Percentiles rank a stretch among this genome's conserved stretches.
phyloP scores from a whole-genome alignment of 2,329 filamentous ascomycete genomes.

The Exophiala dermatitidis region DNA sequence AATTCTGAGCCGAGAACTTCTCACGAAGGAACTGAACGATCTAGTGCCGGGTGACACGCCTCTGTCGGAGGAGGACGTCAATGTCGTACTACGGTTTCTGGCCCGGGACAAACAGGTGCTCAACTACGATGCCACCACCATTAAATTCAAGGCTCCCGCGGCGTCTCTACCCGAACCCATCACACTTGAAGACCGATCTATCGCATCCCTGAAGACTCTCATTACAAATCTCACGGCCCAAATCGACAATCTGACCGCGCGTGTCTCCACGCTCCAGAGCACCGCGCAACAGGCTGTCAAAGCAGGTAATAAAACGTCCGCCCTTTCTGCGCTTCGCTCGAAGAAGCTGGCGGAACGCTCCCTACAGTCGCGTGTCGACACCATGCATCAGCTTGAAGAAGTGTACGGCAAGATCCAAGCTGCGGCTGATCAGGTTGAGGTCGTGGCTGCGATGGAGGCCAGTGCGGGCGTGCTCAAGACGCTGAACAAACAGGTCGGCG shows the following conservation, averaged over 20 bases:
- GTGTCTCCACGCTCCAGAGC: constrained; percentile 43
- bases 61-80: constrained; percentile 48
- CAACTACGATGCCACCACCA: constrained; percentile 48
- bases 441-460: constrained; percentile 74
- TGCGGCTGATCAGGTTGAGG: constrained; percentile 73
- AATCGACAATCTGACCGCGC: constrained; percentile 56
- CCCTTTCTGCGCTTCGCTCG: constrained; percentile 68
- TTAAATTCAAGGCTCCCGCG: constrained; percentile 62
- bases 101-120: constrained; percentile 56
- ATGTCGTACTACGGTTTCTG: constrained; percentile 63
- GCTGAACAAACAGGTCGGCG: constrained; percentile 71
- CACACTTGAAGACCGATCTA: constrained; percentile 69
- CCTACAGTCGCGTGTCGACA: constrained; percentile 63
- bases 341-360: constrained; percentile 75
- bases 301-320: constrained; percentile 65
- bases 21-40: constrained; percentile 52
- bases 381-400: constrained; percentile 73
- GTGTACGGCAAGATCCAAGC: constrained; percentile 77
- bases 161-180: constrained; percentile 42
- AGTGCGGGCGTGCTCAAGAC: constrained; percentile 64
- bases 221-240: constrained; percentile 60
- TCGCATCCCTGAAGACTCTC: constrained; percentile 71
- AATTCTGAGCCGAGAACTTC: constrained; percentile 46
- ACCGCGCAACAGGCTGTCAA: constrained; percentile 63
- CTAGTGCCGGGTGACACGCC: constrained; percentile 44